Conservation (phyloP, 2,329 filamentous ascomycete genomes). For the Neonectria hederae region DNA sequence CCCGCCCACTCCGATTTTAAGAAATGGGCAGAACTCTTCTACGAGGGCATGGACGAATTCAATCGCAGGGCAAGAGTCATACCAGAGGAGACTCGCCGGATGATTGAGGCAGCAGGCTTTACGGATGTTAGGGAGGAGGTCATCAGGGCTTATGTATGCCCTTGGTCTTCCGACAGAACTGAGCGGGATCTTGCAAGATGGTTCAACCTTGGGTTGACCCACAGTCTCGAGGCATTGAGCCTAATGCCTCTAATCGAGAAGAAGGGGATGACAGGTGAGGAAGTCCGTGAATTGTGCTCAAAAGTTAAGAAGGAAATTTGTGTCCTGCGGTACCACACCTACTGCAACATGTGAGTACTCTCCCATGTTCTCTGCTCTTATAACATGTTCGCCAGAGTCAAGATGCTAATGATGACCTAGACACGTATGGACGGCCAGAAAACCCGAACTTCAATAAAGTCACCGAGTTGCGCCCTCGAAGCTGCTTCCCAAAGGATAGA, state of each 20-base stretch:
- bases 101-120: conserved; percentile 78
- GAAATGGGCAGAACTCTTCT: conserved; percentile 76
- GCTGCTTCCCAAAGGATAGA: conserved; percentile 8
- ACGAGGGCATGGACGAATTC: conserved; percentile 72
- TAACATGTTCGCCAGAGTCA: neutral
- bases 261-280: conserved; percentile 58
- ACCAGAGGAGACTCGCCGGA: conserved; percentile 59
- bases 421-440: conserved; percentile 42
- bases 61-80: conserved; percentile 72
- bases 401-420: conserved; percentile 21
- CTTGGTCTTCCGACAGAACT: conserved; percentile 73
- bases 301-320: conserved; percentile 75
- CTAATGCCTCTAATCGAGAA: conserved; percentile 74
- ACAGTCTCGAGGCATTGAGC: conserved; percentile 77
- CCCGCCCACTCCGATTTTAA: conserved; percentile 65
- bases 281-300: conserved; percentile 70
- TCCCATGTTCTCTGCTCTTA: neutral
- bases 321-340: conserved; percentile 73
- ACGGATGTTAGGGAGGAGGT: conserved; percentile 78
- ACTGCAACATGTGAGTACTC: conserved; percentile 80
- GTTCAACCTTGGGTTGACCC: conserved; percentile 82
- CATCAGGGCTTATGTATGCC: conserved; percentile 76
- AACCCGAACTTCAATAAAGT: conserved; percentile 37
- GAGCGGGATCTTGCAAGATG: conserved; percentile 78
- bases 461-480: conserved; percentile 2